Percentiles rank a stretch among this genome's conserved stretches.
Evolutionary conservation across 257 asterid genomes (phyloP).

Genomic region (Cordia subcordata): DNA sequence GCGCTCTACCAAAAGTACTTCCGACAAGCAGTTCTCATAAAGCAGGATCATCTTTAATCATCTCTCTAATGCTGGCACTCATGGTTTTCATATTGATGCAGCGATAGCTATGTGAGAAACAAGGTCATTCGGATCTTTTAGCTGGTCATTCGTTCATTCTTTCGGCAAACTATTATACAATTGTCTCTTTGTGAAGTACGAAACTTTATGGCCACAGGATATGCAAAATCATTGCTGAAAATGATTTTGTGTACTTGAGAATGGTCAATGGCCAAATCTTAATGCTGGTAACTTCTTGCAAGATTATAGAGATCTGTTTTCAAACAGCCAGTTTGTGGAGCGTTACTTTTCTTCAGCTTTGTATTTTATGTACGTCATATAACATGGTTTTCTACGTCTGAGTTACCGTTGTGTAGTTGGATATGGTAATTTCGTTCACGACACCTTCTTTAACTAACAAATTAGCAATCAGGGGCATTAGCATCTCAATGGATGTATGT

Average conservation of each 20-base stretch:
- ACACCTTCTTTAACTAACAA: neutral
- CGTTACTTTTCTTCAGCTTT: neutral
- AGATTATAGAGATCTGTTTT: neutral
- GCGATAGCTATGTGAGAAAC: conserved; percentile 26
- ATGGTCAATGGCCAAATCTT: neutral
- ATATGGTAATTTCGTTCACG: neutral
- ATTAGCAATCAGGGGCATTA: too few species aligned
- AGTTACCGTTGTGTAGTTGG: too few species aligned
- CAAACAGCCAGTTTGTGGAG: neutral
- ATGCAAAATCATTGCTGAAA: neutral
- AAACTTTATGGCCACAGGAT: neutral
- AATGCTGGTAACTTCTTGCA: conserved; percentile 5
- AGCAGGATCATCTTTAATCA: conserved; percentile 22
- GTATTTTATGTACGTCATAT: conserved; percentile 16
- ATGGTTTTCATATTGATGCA: conserved; percentile 30
- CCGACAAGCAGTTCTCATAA: conserved; percentile 46
- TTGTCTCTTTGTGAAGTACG: too few species aligned
- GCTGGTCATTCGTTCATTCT: conserved; percentile 61
- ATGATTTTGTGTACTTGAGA: neutral
- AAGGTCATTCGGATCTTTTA: conserved; percentile 2
- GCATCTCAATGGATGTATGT: too few species aligned
- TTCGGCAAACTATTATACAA: conserved; percentile 7
- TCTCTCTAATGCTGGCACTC: conserved; percentile 19
- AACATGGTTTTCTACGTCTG: neutral
- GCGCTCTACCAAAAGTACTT: conserved; percentile 58